These are phyloP conservation scores for Ogataea siamensis DNA, from an alignment of 805 yeast genomes.

Conservation along the genomic window DNA sequence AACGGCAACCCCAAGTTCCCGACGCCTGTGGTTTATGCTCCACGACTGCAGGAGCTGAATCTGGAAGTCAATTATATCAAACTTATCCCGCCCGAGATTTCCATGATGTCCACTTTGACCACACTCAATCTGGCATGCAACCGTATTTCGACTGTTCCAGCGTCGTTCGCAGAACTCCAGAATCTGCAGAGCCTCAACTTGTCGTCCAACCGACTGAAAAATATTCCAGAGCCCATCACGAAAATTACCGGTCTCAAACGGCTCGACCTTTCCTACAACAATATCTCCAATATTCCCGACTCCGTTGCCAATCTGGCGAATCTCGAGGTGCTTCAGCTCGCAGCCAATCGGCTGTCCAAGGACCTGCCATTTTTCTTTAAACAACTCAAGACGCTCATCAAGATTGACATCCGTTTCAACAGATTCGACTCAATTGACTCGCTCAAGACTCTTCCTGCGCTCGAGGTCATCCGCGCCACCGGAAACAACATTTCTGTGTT, in stretches of 20 bases:
- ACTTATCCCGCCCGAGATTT: constrained; percentile 55
- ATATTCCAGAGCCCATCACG: constrained; percentile 64
- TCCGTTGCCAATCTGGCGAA: constrained; percentile 57
- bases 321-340: constrained; percentile 66
- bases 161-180: constrained; percentile 52
- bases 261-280: constrained; percentile 81
- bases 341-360: constrained; percentile 64
- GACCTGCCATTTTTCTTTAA: constrained; percentile 52
- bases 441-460: constrained; percentile 53
- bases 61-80: constrained; percentile 77
- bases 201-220: constrained; percentile 70
- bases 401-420: constrained; percentile 78
- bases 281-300: constrained; percentile 57
- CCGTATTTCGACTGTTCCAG: constrained; percentile 62
- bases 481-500: constrained; percentile 75
- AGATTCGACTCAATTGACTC: constrained; percentile 51
- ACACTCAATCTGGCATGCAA: constrained; percentile 72
- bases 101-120: constrained; percentile 52
- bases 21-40: constrained; percentile 64
- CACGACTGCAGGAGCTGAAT: constrained; percentile 62
- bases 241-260: constrained; percentile 56
- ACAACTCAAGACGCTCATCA: constrained; percentile 54
- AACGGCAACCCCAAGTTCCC: constrained; percentile 79
- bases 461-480: constrained; percentile 72
- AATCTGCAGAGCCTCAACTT: constrained; percentile 63